Conservation (phyloP, 2,329 filamentous ascomycete species). For the Fusarium pseudonygamai region DNA sequence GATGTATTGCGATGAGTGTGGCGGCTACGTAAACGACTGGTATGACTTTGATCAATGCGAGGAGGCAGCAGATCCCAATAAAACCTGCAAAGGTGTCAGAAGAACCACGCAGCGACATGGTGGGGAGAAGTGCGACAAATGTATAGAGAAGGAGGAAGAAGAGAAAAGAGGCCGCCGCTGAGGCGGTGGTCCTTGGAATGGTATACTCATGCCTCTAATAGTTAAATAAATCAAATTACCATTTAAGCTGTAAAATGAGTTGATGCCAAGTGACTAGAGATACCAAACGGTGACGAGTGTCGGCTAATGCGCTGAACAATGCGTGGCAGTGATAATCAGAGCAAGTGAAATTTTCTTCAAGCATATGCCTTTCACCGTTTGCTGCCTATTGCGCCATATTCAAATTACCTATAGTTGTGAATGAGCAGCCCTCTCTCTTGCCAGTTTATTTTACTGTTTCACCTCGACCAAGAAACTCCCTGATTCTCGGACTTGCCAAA, state of each 20-base stretch:
- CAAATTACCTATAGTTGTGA: neutral
- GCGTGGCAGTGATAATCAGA: neutral
- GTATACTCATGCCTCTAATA: fast-evolving
- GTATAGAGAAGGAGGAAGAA: neutral
- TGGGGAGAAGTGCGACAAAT: neutral
- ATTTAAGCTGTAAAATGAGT: too few relatives aligned
- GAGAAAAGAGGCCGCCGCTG: too few relatives aligned
- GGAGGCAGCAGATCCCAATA: neutral
- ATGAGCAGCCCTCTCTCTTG: too few relatives aligned
- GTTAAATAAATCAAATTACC: neutral
- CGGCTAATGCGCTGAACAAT: neutral
- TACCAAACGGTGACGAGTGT: fast-evolving
- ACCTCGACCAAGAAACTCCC: fast-evolving
- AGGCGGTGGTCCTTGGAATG: neutral
- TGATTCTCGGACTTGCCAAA: fast-evolving
- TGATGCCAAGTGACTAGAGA: neutral
- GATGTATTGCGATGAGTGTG: neutral
- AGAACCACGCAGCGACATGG: neutral
- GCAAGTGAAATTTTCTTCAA: neutral
- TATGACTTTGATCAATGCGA: neutral
- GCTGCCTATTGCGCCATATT: fast-evolving
- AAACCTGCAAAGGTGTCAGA: neutral
- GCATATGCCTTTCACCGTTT: neutral
- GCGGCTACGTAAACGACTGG: neutral
- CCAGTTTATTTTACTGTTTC: neutral